phyloP scores from a whole-genome alignment of 768 basidiomycete genomes.

The Amanita molliuscula region DNA sequence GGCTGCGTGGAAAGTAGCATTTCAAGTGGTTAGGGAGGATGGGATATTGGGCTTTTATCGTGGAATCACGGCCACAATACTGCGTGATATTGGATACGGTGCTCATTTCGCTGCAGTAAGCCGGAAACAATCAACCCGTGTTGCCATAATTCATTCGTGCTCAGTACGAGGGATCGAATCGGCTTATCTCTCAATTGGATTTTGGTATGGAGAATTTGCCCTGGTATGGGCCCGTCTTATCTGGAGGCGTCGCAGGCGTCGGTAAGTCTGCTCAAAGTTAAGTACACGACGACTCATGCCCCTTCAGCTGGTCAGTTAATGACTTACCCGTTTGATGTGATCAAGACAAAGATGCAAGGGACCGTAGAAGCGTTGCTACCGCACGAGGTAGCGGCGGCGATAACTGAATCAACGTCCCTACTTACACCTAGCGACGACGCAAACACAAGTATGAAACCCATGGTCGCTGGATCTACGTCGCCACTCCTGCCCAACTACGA shows the following conservation, averaged over 20 bases:
- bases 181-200: conserved; percentile 29
- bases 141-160: background rate
- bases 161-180: conserved; percentile 60
- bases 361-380: too few relatives aligned
- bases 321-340: conserved; percentile 84
- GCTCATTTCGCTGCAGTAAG: conserved; percentile 74
- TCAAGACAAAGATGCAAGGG: conserved; percentile 85
- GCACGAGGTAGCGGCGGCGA: too few relatives aligned
- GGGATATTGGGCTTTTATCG: conserved; percentile 69
- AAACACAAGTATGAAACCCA: too few relatives aligned
- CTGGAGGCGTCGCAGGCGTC: conserved; percentile 70
- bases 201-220: conserved; percentile 19
- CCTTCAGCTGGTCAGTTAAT: conserved; percentile 54
- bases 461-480: too few relatives aligned
- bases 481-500: too few relatives aligned
- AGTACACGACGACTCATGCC: background rate
- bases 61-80: conserved; percentile 60
- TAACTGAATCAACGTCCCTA: too few relatives aligned
- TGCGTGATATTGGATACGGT: conserved; percentile 78
- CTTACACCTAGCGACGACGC: too few relatives aligned
- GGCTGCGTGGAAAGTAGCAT: conserved; percentile 42
- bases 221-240: conserved; percentile 54
- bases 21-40: conserved; percentile 39
- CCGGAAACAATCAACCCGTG: conserved; percentile 5
- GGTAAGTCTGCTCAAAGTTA: conserved; percentile 17